Evolutionary conservation across 257 asterid species (phyloP), one percentile per base, ranked within the genome.

Genomic region (Perilla frutescens): DNA sequence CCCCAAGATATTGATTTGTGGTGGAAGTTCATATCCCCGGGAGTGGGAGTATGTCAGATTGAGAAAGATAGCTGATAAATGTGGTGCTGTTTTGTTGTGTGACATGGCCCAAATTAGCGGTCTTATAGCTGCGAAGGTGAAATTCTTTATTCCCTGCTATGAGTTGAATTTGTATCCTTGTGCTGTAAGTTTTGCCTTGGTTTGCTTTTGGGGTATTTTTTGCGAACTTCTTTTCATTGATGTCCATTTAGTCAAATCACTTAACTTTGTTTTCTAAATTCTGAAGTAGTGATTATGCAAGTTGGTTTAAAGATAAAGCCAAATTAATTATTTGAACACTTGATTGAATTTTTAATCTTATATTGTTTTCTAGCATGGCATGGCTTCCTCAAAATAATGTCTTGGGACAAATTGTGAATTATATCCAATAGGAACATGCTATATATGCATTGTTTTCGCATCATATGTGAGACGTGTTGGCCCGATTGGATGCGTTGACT

Each of bases 91-190:
- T 62, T 81, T 94, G 85, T 73, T 94, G 80, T 95, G 98, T 62
- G 99, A 95, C 78, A 95, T 95, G 99, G 98, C 99, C 81, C 99
- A 95, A 81, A 92, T 88, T 72, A 95, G 99, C 59, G 99, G 99
- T 44, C 97, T 92, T 76, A 81, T 95, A 84, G 99, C 98, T 82
- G 96, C 97, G 14, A 89, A 93, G 96, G 98, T 93, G 71, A 80
- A 62, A 10, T 39, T 73, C 73, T 43, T 48, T 41, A 29, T 47
- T 72, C 64, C 62, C 15, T 44, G 7, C 41, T 14, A 32, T 5
- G 5, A 14, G 59, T 62, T 75, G 14, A 48, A 29, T 3, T 48
- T 2, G 11, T 40, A n/a, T 43, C 29, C 31, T 45, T 20, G 69
- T 47, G 45, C 71, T 40, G 11, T 9, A 31, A 12, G 45, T 68